Percentiles rank a stretch among this genome's conserved stretches.
Evolutionary conservation across 176 grass and related monocot species (phyloP).

Genomic region (Neostapfia colusana): DNA sequence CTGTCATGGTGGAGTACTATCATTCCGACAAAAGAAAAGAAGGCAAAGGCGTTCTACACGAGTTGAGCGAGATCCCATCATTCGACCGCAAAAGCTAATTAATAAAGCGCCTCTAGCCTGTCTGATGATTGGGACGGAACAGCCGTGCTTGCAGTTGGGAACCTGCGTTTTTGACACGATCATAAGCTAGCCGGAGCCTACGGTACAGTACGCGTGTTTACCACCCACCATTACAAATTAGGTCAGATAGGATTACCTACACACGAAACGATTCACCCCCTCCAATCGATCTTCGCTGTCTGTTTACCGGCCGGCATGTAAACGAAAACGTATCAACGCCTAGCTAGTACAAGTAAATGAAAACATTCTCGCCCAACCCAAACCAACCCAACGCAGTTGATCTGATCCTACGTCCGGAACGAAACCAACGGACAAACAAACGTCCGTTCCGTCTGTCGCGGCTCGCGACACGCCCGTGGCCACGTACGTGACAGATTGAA

Average conservation of each 20-base stretch:
- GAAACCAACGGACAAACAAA: background rate
- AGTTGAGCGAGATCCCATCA: slow-evolving; percentile 28
- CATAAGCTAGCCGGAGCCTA: background rate
- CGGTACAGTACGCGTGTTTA: background rate
- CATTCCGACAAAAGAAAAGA: no score
- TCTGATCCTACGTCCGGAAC: background rate
- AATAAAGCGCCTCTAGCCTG: background rate
- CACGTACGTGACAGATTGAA: background rate
- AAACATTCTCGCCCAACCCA: background rate
- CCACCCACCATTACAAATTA: no score
- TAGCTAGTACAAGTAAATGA: no score
- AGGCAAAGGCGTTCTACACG: background rate
- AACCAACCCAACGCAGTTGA: background rate
- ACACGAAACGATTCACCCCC: background rate
- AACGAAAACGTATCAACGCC: background rate
- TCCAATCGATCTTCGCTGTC: background rate
- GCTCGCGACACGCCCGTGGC: background rate
- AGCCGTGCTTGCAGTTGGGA: background rate
- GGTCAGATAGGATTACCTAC: background rate
- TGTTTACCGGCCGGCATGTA: no score
- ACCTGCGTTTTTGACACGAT: background rate
- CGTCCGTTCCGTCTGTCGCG: background rate
- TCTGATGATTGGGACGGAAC: slow-evolving; percentile 39
- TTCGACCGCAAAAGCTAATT: slow-evolving; percentile 24
- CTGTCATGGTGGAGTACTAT: no score